Conservation (phyloP, 805 yeast genomes). For the Allodekkera sacchari region DNA sequence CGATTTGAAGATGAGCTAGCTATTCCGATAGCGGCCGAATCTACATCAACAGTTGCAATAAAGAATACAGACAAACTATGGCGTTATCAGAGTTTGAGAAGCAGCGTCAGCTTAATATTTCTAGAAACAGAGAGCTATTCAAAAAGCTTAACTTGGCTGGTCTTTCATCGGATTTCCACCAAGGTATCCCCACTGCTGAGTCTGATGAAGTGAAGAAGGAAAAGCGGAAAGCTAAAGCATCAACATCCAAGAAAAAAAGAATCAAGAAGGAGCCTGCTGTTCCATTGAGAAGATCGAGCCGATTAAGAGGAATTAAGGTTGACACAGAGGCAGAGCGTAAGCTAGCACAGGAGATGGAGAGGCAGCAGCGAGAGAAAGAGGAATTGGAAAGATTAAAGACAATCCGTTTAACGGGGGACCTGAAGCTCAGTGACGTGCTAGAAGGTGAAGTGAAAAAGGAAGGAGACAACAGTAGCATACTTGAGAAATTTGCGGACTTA, state of each 20-base stretch:
- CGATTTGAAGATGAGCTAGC: too few species aligned
- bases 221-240: constrained; percentile 13
- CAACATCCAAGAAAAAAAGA: constrained; percentile 5
- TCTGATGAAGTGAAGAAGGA: constrained; percentile 16
- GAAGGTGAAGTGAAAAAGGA: constrained; percentile 29
- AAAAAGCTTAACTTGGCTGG: constrained; percentile 61
- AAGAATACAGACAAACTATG: constrained; percentile 10
- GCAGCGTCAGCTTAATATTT: constrained; percentile 70
- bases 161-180: constrained; percentile 43
- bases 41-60: not conserved
- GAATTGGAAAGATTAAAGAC: constrained; percentile 38
- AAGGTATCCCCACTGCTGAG: constrained; percentile 27
- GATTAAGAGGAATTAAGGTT: constrained; percentile 61
- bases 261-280: constrained; percentile 24
- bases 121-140: constrained; percentile 70
- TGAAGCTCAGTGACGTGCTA: constrained; percentile 50
- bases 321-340: constrained; percentile 39
- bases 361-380: constrained; percentile 26
- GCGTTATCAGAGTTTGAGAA: constrained; percentile 57
- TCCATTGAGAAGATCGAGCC: constrained; percentile 69
- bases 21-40: too few species aligned
- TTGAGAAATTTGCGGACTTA: constrained; percentile 28
- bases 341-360: constrained; percentile 28
- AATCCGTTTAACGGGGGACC: constrained; percentile 58
- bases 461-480: constrained; percentile 13